Evolutionary conservation across 805 yeast species (phyloP).

Genomic region (Hemisphaericaspora nanyangensis): DNA sequence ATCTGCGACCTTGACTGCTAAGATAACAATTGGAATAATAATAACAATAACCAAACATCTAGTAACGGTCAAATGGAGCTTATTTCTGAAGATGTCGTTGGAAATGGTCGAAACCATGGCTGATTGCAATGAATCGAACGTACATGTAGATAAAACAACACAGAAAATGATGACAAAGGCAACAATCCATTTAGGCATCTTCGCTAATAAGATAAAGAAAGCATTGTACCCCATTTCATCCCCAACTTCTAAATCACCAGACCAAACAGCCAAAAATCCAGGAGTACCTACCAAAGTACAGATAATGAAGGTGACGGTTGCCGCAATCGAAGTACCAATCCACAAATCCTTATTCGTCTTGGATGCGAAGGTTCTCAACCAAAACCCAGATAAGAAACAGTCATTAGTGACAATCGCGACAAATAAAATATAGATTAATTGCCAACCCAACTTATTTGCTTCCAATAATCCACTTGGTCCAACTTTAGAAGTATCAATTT

Average conservation of each 20-base stretch:
- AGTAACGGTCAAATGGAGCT: slow-evolving; percentile 59
- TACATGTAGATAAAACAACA: slow-evolving; percentile 75
- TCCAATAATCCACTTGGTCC: slow-evolving; percentile 63
- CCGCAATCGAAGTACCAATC: slow-evolving; percentile 74
- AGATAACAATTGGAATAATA: slow-evolving; percentile 84
- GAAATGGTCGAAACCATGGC: slow-evolving; percentile 87
- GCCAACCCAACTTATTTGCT: slow-evolving; percentile 80
- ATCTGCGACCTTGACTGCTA: slow-evolving; percentile 77
- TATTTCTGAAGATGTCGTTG: slow-evolving; percentile 85
- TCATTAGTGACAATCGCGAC: slow-evolving; percentile 90
- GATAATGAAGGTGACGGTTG: slow-evolving; percentile 58
- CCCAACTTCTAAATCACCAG: slow-evolving; percentile 55
- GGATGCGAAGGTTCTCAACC: slow-evolving; percentile 93
- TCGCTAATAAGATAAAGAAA: slow-evolving; percentile 64
- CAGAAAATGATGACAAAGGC: slow-evolving; percentile 78
- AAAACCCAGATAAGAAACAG: slow-evolving; percentile 85
- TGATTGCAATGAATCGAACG: slow-evolving; percentile 84
- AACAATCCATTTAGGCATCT: slow-evolving; percentile 81
- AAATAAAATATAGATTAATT: slow-evolving; percentile 74
- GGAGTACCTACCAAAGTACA: slow-evolving; percentile 74
- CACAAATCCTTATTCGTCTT: slow-evolving; percentile 68
- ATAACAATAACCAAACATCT: slow-evolving; percentile 68
- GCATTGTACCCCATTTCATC: slow-evolving; percentile 63
- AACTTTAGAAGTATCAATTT: slow-evolving; percentile 59
- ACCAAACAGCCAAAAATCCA: slow-evolving; percentile 90